Evolutionary conservation across 768 basidiomycete species (phyloP).

Genomic region (Mycena haematopus): DNA sequence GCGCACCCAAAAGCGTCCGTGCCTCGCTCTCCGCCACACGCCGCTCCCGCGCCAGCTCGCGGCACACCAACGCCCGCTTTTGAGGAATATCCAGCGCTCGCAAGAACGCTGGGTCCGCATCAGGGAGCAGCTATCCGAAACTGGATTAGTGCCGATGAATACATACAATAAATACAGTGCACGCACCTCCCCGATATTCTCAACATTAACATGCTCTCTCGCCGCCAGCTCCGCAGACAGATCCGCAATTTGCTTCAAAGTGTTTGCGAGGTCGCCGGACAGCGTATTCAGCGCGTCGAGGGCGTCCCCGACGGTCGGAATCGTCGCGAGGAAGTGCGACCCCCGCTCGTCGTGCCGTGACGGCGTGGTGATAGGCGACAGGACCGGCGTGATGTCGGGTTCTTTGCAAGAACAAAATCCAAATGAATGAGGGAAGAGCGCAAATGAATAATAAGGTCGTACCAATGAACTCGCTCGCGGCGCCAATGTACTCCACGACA

Average conservation of each 20-base stretch:
- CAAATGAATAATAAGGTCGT: constrained; percentile 13
- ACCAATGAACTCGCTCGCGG: constrained; percentile 77
- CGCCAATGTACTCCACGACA: constrained; percentile 70
- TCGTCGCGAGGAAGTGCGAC: constrained; percentile 69
- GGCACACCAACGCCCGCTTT: constrained; percentile 68
- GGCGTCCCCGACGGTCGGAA: constrained; percentile 78
- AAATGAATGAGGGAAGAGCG: background rate
- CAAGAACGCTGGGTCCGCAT: constrained; percentile 58
- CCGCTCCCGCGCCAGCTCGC: constrained; percentile 60
- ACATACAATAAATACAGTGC: background rate
- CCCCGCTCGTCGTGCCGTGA: constrained; percentile 64
- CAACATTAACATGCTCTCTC: constrained; percentile 72
- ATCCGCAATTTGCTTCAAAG: constrained; percentile 69
- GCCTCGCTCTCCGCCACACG: constrained; percentile 49
- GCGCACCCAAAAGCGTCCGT: constrained; percentile 63
- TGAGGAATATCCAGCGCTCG: constrained; percentile 73
- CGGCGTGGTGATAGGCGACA: constrained; percentile 69
- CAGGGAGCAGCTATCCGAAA: constrained; percentile 51
- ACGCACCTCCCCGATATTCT: constrained; percentile 75
- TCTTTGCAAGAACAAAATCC: constrained; percentile 44
- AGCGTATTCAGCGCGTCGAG: constrained; percentile 71
- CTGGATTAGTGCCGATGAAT: background rate
- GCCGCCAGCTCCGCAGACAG: constrained; percentile 74
- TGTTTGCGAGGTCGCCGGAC: constrained; percentile 63
- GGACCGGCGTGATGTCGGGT: constrained; percentile 71